Base-by-base conservation (phyloP, 352 stramenopile genomes). In the Pythium vanterpoolii region DNA sequence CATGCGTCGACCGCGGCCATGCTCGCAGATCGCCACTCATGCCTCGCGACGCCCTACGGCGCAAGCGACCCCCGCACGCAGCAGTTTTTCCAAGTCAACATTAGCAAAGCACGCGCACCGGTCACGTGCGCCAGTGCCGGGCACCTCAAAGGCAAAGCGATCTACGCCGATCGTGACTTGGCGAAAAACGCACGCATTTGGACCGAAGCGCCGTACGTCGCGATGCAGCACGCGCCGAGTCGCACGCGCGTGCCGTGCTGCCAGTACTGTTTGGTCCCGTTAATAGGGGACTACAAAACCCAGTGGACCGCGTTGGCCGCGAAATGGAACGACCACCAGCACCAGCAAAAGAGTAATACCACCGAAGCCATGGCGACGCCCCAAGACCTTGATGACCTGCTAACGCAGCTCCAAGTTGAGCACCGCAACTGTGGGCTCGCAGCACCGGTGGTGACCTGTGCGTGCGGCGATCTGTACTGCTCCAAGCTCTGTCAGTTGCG, bases 391-490 rank as follows among this genome's bases (percentile, higher is more conserved):
- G 72, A 88, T 34, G 60, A 74, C 5, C 71, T 77, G 5, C 57
- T 89, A 0, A 18, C 59, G n/a, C 47, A 66, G 19, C 59, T 87
- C 24, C 40, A 73, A 0, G 77, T 89, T 31, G 72, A 78, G 13
- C 72, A 68, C 7, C 64, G 72, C 28, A 71, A 69, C 36, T 89
- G 79, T 46, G 79, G 82, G 6, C 74, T 91, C 36, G 62, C 66
- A 0, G 64, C 52, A 0, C 59, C 79, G 0, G 69, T 28, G 5
- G 69, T 73, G 13, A 66, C 40, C 11, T 88, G 83, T 50, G 39
- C 60, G 33, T 97, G 89, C 44, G 87, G 89, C 5, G 86, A 95
- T 21, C 31, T 83, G 11, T 97, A 96, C 61, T 97, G 89, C 79
- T 95, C 86, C 6, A 78, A 79, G 45, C 60, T 82, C 13, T 96